Base-by-base conservation (phyloP, 306 rosid genomes). In the Nissolia schottii region DNA sequence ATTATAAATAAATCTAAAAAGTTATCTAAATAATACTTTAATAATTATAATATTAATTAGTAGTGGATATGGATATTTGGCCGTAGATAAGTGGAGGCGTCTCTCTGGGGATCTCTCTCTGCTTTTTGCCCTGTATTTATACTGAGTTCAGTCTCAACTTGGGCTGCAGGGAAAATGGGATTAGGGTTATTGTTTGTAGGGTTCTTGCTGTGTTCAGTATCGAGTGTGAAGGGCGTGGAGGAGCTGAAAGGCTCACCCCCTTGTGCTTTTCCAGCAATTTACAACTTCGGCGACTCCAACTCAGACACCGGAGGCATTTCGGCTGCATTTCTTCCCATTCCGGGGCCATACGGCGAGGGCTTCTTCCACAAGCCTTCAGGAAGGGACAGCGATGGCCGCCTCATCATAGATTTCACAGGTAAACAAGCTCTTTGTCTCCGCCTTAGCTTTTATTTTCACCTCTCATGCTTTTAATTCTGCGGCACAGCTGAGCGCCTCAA, bases 221-320 rank as follows among this genome's bases (percentile, higher is more conserved):
- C 71, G 9, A 70, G 70, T 13, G 85, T 37, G 70, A 71, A 70
- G 29, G 61, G 71, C 29, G 74, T 37, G 10, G 77, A 49, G 10
- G 77, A 49, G 22, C 56, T 54, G 20, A 71, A 60, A 62, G 76
- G 57, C 62, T 65, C 81, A 71, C 67, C 80, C 12, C 16, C 83
- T 46, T 93, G 98, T 70, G 53, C 63, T 38, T 93, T 90, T 53
- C 93, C 98, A 12, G 98, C 96, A 28, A 73, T 93, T 48, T 93
- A 90, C 90, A 93, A 93, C 86, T 93, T 90, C 45, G 98, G 98
- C 0, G 98, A 93, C 85, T 93, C 98, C 1, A 93, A 93, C 56
- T 93, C 98, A 10, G 98, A 93, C 74, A 93, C 98, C 2, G 98
- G 98, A 37, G 96, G 94, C 68, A 89, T 93, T 9, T 88, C 98